Percentiles rank a stretch among this genome's conserved stretches.
Conservation (phyloP, 2,329 filamentous ascomycete species). For the Penicillium sp. region DNA sequence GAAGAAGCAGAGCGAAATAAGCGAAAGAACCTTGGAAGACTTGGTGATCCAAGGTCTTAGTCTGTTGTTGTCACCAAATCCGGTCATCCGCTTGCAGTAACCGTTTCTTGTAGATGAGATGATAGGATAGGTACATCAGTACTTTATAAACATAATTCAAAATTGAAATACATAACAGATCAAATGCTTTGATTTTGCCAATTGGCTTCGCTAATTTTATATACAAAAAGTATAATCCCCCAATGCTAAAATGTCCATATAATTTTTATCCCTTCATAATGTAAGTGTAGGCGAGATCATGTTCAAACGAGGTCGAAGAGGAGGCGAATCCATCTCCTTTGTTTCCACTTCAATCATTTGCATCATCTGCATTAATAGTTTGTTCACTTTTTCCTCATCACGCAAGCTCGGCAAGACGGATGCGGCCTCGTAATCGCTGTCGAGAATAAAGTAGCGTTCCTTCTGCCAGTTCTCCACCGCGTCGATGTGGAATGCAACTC, state of each 20-base stretch:
- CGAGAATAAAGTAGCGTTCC: slow-evolving; percentile 38
- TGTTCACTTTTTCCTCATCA: slow-evolving; percentile 30
- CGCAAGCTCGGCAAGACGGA: slow-evolving; percentile 36
- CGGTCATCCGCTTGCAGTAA: slow-evolving; percentile 25
- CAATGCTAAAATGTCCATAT: slow-evolving; percentile 1
- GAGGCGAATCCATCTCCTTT: slow-evolving; percentile 32
- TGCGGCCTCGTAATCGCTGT: slow-evolving; percentile 38
- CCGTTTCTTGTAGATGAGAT: not conserved
- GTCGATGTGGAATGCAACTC: slow-evolving; percentile 36
- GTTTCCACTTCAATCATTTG: slow-evolving; percentile 30
- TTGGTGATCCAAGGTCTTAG: not conserved
- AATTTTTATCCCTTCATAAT: slow-evolving; percentile 1
- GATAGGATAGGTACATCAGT: not conserved
- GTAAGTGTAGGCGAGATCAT: slow-evolving; percentile 13
- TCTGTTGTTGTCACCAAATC: slow-evolving; percentile 21
- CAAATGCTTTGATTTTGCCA: not conserved
- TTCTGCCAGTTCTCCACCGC: slow-evolving; percentile 31
- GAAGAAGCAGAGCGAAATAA: not conserved
- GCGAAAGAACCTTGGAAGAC: not conserved
- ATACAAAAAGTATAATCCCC: not conserved
- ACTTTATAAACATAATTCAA: not conserved
- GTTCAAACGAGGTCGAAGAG: slow-evolving; percentile 25
- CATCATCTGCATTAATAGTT: slow-evolving; percentile 33
- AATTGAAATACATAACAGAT: not conserved
- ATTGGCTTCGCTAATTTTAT: not conserved